These are phyloP conservation scores for Saccharomycopsis capsularis DNA, from an alignment of 805 yeast species.

Conservation along the genomic window DNA sequence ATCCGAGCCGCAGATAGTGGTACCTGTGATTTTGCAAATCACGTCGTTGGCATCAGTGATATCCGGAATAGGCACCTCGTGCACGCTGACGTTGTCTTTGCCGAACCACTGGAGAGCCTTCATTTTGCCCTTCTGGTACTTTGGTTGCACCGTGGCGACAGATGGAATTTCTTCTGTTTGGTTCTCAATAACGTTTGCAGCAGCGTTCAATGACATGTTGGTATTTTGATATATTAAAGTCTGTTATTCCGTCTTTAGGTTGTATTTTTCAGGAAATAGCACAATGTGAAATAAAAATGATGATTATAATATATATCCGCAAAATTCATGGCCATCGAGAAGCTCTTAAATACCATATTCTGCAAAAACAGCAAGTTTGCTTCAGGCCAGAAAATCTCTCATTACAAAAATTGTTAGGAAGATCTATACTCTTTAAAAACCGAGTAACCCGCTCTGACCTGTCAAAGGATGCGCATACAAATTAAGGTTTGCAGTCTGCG, in stretches of 20 bases:
- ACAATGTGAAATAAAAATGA: too few species aligned
- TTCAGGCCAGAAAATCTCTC: neutral
- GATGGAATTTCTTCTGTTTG: neutral
- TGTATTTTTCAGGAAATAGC: too few species aligned
- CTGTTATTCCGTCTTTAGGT: too few species aligned
- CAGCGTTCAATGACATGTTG: neutral
- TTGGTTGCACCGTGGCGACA: neutral
- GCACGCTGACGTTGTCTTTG: neutral
- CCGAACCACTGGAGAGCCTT: slow-evolving; percentile 1
- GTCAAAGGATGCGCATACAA: neutral
- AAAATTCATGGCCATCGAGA: too few species aligned
- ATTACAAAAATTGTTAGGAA: neutral
- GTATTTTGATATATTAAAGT: too few species aligned
- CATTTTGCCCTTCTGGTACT: neutral
- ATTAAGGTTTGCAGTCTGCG: neutral
- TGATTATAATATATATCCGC: too few species aligned
- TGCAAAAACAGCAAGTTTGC: neutral
- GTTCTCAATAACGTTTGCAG: neutral
- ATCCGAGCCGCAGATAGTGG: neutral
- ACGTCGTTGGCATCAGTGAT: neutral
- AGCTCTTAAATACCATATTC: neutral
- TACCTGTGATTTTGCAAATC: neutral
- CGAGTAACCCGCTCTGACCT: neutral
- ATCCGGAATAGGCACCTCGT: slow-evolving; percentile 1
- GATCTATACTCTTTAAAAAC: neutral